These are phyloP conservation scores for Crucihimalaya himalaica DNA, from an alignment of 345 rosid species.

Conservation along the genomic window DNA sequence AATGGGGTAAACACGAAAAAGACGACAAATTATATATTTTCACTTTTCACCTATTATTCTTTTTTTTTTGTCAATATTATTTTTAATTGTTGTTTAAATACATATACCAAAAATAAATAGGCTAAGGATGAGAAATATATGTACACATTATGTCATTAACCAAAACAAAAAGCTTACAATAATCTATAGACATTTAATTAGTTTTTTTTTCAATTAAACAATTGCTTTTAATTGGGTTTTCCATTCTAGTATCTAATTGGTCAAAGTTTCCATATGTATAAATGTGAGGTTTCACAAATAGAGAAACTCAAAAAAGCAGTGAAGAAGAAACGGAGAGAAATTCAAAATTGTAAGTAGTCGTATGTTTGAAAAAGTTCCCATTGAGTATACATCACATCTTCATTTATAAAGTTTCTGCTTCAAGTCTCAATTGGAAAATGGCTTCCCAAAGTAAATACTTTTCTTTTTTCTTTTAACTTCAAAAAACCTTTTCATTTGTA, in stretches of 20 bases:
- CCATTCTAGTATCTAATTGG: not conserved
- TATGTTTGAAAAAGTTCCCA: constrained; percentile 13
- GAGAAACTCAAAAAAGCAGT: not conserved
- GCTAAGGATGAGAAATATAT: not conserved
- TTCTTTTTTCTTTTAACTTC: not conserved
- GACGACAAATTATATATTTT: not conserved
- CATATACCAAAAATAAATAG: too few relatives aligned
- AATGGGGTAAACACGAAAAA: not conserved
- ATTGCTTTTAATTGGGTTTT: not conserved
- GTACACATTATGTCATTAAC: not conserved
- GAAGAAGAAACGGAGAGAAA: not conserved
- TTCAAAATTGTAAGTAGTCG: constrained; percentile 5
- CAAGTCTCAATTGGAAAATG: not conserved
- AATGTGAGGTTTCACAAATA: not conserved
- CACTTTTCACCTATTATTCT: not conserved
- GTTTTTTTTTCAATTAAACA: not conserved
- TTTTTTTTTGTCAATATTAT: not conserved
- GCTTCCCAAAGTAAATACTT: not conserved
- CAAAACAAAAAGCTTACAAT: not conserved
- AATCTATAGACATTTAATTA: not conserved
- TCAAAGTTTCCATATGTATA: not conserved
- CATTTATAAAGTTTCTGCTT: not conserved
- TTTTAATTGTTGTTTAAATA: not conserved
- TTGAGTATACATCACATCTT: constrained; percentile 2
- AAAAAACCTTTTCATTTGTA: not conserved